Evolutionary conservation across 139 green algal genomes (phyloP).

Genomic region (Coccomyxa sp.): DNA sequence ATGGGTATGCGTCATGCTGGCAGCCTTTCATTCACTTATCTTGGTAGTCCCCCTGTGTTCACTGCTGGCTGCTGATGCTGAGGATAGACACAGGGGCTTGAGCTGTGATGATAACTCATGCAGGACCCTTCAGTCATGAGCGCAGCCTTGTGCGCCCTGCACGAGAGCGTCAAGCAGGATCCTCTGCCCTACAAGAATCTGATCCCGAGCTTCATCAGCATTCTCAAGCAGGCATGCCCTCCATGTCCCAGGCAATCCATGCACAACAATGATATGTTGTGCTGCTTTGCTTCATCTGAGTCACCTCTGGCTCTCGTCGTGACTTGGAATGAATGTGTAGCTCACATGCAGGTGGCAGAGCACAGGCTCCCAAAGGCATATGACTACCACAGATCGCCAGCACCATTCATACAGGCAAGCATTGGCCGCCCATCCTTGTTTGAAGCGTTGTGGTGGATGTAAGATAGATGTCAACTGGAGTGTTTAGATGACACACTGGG

Average conservation of each 20-base stretch:
- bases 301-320: too few species aligned
- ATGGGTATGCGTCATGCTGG: too few species aligned
- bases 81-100: background rate
- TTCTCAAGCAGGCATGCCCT: conserved; percentile 84
- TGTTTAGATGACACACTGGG: too few species aligned
- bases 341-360: conserved; percentile 61
- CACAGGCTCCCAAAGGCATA: conserved; percentile 85
- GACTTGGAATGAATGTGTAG: background rate
- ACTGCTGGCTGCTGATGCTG: too few species aligned
- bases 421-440: background rate
- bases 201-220: conserved; percentile 85
- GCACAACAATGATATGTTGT: background rate
- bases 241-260: background rate
- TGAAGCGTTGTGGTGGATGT: too few species aligned
- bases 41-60: background rate
- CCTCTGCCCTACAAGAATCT: conserved; percentile 78
- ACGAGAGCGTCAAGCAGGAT: conserved; percentile 64
- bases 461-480: too few species aligned
- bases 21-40: background rate
- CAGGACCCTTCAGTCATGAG: conserved; percentile 95
- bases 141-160: conserved; percentile 86
- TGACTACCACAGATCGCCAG: conserved; percentile 94
- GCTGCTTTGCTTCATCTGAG: too few species aligned
- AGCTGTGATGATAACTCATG: background rate
- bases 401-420: conserved; percentile 93